Evolutionary conservation across 176 grass and related monocot species (phyloP).

Genomic region (Ensete ventricosum): DNA sequence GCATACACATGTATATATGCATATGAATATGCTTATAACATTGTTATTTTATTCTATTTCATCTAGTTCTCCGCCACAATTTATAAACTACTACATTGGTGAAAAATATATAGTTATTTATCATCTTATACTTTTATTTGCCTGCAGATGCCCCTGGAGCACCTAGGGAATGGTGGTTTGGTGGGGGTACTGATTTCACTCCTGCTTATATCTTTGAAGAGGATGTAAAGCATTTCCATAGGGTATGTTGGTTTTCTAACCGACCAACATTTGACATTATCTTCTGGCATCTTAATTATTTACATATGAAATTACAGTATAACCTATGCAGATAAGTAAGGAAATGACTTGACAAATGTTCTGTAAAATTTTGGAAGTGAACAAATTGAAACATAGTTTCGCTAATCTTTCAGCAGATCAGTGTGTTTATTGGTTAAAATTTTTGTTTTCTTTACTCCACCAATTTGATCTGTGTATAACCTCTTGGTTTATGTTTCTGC

Average conservation of each 20-base stretch:
- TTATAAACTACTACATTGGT: neutral
- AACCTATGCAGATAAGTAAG: neutral
- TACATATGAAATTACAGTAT: neutral
- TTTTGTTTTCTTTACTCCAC: neutral
- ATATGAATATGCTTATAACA: too few relatives aligned
- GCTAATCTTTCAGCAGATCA: neutral
- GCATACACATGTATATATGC: too few relatives aligned
- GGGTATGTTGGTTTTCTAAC: constrained; percentile 31
- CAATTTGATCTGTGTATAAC: too few relatives aligned
- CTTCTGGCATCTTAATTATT: neutral
- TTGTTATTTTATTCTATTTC: too few relatives aligned
- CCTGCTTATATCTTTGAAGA: constrained; percentile 92
- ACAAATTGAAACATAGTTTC: too few relatives aligned
- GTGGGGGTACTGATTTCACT: constrained; percentile 95
- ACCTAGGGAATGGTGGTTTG: constrained; percentile 97
- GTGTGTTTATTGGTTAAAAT: neutral
- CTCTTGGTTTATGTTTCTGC: too few relatives aligned
- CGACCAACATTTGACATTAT: neutral
- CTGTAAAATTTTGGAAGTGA: neutral
- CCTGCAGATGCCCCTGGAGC: constrained; percentile 70
- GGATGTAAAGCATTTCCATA: constrained; percentile 98
- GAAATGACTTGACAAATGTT: neutral
- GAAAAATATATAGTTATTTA: neutral
- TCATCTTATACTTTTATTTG: neutral
- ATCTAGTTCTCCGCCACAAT: neutral